phyloP scores from a whole-genome alignment of 345 rosid species.

The Populus deltoides region DNA sequence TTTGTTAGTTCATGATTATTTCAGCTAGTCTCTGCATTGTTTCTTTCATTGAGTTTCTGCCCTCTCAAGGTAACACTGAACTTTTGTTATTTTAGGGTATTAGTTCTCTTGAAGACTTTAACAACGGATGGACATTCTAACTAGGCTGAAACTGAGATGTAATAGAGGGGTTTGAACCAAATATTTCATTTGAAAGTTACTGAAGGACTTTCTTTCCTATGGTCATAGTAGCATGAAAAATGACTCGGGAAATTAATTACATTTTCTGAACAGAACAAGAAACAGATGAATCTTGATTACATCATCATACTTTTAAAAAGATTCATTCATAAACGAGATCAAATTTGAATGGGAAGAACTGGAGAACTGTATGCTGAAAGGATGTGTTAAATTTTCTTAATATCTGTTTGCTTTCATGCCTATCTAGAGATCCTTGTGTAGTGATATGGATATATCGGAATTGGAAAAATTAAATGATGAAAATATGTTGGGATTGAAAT shows the following conservation, averaged over 20 bases:
- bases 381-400: background rate
- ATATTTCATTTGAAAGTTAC: background rate
- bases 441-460: background rate
- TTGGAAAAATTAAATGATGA: background rate
- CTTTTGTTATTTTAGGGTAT: background rate
- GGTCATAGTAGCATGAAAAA: background rate
- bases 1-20: background rate
- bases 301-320: background rate
- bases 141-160: background rate
- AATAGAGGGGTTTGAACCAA: background rate
- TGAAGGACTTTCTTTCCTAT: background rate
- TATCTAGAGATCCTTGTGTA: background rate
- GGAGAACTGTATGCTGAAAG: background rate
- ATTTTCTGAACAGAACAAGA: background rate
- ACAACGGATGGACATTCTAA: background rate
- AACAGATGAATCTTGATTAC: too few relatives aligned
- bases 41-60: background rate
- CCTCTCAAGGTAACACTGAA: background rate
- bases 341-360: background rate
- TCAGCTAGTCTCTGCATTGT: background rate
- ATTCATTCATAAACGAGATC: background rate
- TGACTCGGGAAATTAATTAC: background rate
- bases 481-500: conserved; percentile 7
- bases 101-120: background rate
- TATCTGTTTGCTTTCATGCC: background rate